Evolutionary conservation across 768 basidiomycete genomes (phyloP).

Genomic region (Trametes meyenii): DNA sequence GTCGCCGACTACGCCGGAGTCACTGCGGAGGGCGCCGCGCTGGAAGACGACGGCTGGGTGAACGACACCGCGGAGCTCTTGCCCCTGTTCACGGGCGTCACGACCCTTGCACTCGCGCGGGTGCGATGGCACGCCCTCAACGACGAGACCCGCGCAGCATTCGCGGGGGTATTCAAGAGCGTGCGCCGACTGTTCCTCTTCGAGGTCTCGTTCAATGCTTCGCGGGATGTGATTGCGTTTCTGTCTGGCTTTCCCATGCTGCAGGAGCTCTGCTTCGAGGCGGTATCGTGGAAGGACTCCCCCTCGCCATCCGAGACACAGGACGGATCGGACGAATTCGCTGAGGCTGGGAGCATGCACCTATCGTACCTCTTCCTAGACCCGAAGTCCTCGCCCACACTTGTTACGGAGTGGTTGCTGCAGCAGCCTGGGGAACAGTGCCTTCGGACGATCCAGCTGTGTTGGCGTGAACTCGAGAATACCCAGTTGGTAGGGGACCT

Average conservation of each 20-base stretch:
- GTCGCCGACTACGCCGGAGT: slow-evolving; percentile 26
- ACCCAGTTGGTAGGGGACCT: slow-evolving; percentile 31
- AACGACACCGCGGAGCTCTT: slow-evolving; percentile 24
- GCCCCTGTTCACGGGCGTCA: slow-evolving; percentile 21
- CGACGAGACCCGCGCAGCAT: slow-evolving; percentile 27
- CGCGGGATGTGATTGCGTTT: slow-evolving; percentile 32
- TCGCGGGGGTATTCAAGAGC: slow-evolving; percentile 20
- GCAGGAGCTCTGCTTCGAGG: slow-evolving; percentile 33
- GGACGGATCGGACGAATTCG: background rate
- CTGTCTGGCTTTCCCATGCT: slow-evolving; percentile 32
- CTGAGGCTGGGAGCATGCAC: slow-evolving; percentile 23
- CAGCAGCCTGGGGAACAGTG: slow-evolving; percentile 30
- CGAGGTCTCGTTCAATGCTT: slow-evolving; percentile 31
- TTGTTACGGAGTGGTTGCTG: slow-evolving; percentile 34
- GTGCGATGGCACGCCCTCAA: slow-evolving; percentile 30
- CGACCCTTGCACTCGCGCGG: slow-evolving; percentile 30
- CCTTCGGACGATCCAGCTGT: slow-evolving; percentile 33
- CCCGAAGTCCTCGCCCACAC: slow-evolving; percentile 32
- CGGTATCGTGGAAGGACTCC: slow-evolving; percentile 32
- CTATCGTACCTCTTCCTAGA: slow-evolving; percentile 34
- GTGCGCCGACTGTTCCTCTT: slow-evolving; percentile 32
- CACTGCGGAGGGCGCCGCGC: slow-evolving; percentile 16
- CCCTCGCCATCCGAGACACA: slow-evolving; percentile 18
- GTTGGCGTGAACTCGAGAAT: slow-evolving; percentile 34
- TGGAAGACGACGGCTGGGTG: slow-evolving; percentile 31